Evolutionary conservation across 257 asterid species (phyloP).

Genomic region (Agastache rugosa): DNA sequence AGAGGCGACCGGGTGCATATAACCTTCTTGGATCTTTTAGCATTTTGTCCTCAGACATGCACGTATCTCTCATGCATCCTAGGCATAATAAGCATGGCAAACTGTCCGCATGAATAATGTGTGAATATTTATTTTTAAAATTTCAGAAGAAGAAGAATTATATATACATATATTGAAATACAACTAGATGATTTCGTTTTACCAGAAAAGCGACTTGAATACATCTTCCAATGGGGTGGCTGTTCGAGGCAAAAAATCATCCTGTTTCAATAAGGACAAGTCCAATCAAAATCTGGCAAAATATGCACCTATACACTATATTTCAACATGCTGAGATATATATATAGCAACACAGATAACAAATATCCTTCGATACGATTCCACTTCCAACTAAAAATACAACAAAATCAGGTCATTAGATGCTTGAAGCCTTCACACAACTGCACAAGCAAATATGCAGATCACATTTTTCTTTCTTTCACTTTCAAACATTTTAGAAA

Average conservation of each 20-base stretch:
- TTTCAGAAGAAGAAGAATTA: neutral
- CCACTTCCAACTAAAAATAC: constrained; percentile 11
- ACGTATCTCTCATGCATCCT: constrained; percentile 83
- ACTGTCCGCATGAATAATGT: constrained; percentile 45
- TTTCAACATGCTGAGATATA: neutral
- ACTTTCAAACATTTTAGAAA: constrained; percentile 4
- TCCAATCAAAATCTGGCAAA: constrained; percentile 11
- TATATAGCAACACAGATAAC: neutral
- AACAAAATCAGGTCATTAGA: neutral
- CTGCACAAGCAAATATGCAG: neutral
- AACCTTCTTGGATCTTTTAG: constrained; percentile 82
- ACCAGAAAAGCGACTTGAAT: constrained; percentile 93
- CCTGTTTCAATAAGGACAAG: constrained; percentile 55
- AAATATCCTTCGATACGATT: neutral
- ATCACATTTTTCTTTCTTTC: neutral
- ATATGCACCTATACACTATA: neutral
- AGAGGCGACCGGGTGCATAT: constrained; percentile 88
- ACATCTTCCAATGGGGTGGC: constrained; percentile 93
- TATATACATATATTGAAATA: constrained; percentile 16
- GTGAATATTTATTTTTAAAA: neutral
- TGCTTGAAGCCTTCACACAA: neutral
- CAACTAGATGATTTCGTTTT: constrained; percentile 17
- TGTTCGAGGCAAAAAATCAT: constrained; percentile 88
- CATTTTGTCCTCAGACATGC: constrained; percentile 78
- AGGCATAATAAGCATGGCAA: constrained; percentile 85